phyloP scores from a whole-genome alignment of 345 rosid species.

The Citrus reticulata region DNA sequence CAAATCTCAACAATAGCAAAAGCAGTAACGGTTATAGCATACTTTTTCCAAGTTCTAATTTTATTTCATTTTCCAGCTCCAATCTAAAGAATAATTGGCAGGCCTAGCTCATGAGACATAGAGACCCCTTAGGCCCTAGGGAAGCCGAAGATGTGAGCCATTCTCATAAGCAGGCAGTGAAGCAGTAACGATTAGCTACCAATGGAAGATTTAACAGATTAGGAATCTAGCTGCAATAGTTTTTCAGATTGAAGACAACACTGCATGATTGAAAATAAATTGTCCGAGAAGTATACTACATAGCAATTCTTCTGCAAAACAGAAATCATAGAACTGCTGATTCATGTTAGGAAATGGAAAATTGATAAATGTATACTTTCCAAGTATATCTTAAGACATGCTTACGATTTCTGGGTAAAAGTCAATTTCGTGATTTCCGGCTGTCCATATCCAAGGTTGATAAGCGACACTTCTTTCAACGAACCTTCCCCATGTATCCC shows the following conservation, averaged over 20 bases:
- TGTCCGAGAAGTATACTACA: background rate
- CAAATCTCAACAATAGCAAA: background rate
- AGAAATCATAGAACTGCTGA: background rate
- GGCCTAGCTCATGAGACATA: background rate
- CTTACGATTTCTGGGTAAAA: conserved; percentile 70
- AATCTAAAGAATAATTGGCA: background rate
- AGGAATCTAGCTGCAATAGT: background rate
- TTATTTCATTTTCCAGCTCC: background rate
- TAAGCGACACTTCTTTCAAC: conserved; percentile 80
- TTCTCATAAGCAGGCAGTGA: background rate
- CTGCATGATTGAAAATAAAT: background rate
- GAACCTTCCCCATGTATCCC: conserved; percentile 97
- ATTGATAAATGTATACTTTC: background rate
- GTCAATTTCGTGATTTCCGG: conserved; percentile 86
- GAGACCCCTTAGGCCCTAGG: background rate
- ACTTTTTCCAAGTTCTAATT: background rate
- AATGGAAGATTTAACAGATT: background rate
- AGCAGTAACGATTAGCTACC: background rate
- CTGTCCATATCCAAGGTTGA: conserved; percentile 97
- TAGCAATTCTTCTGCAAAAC: background rate
- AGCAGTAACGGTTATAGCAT: background rate
- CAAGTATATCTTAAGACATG: background rate
- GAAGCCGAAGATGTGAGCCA: background rate
- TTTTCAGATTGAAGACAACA: background rate
- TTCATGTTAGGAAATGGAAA: background rate